Evolutionary conservation across 805 yeast species (phyloP).

Genomic region (Candida koratica): DNA sequence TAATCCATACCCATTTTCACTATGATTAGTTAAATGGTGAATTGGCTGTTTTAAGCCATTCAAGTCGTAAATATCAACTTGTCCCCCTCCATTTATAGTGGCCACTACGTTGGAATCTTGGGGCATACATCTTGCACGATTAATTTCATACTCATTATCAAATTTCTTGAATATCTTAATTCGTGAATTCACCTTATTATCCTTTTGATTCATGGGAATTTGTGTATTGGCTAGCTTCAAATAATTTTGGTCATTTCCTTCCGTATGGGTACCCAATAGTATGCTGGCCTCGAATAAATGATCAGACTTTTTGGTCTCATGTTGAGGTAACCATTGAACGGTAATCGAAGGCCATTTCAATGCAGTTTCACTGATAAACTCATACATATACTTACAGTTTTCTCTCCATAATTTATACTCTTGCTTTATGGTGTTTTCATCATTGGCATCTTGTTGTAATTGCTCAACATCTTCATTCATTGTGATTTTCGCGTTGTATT

Average conservation of each 20-base stretch:
- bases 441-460: constrained; percentile 19
- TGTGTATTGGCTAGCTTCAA: constrained; percentile 62
- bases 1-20: constrained; percentile 70
- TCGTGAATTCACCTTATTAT: constrained; percentile 46
- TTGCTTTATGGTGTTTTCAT: constrained; percentile 48
- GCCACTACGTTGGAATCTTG: constrained; percentile 53
- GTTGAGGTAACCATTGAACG: constrained; percentile 67
- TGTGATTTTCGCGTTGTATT: neutral
- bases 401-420: constrained; percentile 80
- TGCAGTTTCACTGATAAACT: constrained; percentile 75
- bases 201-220: constrained; percentile 37
- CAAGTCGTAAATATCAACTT: constrained; percentile 51
- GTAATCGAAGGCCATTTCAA: constrained; percentile 81
- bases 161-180: constrained; percentile 60
- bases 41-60: constrained; percentile 21
- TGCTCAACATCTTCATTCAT: constrained; percentile 2
- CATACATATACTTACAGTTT: constrained; percentile 78
- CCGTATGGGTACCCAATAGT: constrained; percentile 69
- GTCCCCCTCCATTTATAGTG: constrained; percentile 67
- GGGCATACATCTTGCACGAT: constrained; percentile 70
- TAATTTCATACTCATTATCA: constrained; percentile 61
- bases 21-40: constrained; percentile 36
- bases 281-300: constrained; percentile 46
- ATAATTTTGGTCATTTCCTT: constrained; percentile 63
- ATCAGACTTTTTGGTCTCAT: constrained; percentile 16